Conservation (phyloP, 495 filamentous ascomycete species). For the Cudoniella acicularis region DNA sequence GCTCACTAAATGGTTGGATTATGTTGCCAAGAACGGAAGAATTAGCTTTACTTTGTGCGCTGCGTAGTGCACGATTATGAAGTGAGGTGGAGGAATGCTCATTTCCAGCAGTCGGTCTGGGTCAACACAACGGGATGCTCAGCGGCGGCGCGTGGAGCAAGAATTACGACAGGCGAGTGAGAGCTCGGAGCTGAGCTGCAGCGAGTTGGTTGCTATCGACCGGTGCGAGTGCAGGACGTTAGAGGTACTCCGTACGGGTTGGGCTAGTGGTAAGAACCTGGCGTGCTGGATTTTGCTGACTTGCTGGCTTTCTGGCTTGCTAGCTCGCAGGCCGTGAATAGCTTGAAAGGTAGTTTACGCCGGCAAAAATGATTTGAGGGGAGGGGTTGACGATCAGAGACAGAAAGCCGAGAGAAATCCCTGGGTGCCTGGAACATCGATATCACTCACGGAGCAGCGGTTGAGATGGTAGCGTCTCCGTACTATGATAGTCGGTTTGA, state of each 20-base stretch:
- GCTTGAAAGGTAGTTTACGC: background rate
- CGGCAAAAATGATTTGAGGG: constrained; percentile 3
- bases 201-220: background rate
- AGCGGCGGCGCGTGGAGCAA: constrained; percentile 6
- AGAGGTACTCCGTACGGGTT: too few species aligned
- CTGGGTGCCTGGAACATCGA: background rate
- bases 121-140: background rate
- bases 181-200: constrained; percentile 1
- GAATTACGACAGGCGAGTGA: constrained; percentile 4
- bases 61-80: background rate
- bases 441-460: background rate
- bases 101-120: constrained; percentile 15
- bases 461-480: background rate
- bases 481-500: background rate
- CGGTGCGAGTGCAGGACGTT: too few species aligned
- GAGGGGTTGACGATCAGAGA: background rate
- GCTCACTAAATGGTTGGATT: background rate
- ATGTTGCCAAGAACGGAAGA: background rate
- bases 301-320: too few species aligned
- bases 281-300: too few species aligned
- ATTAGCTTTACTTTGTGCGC: background rate
- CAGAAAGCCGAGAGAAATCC: background rate
- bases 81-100: constrained; percentile 16
- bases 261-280: background rate
- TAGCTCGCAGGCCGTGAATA: background rate